Evolutionary conservation across 2,329 filamentous ascomycete species (phyloP), one percentile per base, ranked within the genome.

Genomic region (Aspergillus sp.): DNA sequence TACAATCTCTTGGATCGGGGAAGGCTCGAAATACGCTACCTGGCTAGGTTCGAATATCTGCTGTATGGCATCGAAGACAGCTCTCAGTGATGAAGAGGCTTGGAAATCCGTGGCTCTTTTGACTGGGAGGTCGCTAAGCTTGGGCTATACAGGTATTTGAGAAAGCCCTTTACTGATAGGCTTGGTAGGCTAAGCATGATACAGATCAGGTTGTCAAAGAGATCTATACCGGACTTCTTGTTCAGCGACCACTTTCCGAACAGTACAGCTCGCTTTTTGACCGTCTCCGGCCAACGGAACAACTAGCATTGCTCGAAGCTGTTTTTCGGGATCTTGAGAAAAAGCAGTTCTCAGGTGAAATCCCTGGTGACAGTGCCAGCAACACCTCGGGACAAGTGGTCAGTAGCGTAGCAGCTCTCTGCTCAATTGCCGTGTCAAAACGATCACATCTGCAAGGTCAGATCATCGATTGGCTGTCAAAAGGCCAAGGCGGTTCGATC

Each of bases 21-120:
- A 88, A 64, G 88, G 89, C 3, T 80, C 79, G 25, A 73, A 82
- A 17, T 96, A 90, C 76, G 83, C 85, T 11, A 76, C 76, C 30
- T 96, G 92, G 92, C 75, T 96, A 41, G 89, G 87, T 2, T 76
- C 75, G 13, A 90, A 88, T 70, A 80, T 95, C 53, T 79, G 75
- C 36, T 62, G 70, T 17, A 74, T 83, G 67, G 73, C 70, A 36
- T 72, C 70, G 72, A 30, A 71, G 65, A 25, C 88, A 75, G 79
- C 75, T 69, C 47, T 72, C 5, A 59, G 68, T 11, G 66, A 75
- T 64, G 49, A 66, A 58, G 58, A 73, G 63, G 32, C 64, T 58
- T 66, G 74, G 72, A 65, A 75, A 53, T 74, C 71, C 48, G 62
- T 77, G 27, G 75, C 78, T 42, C 79, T 81, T 49, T 66, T 88